Percentiles rank a stretch among this genome's conserved stretches.
phyloP scores from a whole-genome alignment of 2,329 filamentous ascomycete genomes.

The Hypoxylon sp. region DNA sequence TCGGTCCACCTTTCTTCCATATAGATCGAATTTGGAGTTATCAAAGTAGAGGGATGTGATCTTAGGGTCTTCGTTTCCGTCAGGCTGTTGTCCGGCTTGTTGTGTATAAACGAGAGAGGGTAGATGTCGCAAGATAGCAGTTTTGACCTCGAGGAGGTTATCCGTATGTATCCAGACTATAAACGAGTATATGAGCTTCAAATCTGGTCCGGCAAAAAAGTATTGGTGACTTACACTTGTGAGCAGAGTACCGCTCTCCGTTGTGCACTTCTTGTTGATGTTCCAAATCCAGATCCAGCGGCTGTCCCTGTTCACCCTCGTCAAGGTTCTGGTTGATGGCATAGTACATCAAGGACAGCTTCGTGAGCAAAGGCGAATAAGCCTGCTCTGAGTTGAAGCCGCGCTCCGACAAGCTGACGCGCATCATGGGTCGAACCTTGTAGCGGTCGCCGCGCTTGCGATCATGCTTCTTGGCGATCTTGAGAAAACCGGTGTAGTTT shows the following conservation, averaged over 20 bases:
- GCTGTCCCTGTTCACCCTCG: slow-evolving; percentile 55
- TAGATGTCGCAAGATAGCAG: slow-evolving; percentile 87
- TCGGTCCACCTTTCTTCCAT: slow-evolving; percentile 83
- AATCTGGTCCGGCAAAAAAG: slow-evolving; percentile 20
- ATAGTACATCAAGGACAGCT: slow-evolving; percentile 94
- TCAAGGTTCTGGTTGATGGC: slow-evolving; percentile 88
- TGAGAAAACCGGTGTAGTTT: slow-evolving; percentile 97
- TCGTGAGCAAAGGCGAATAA: slow-evolving; percentile 88
- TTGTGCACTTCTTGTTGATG: slow-evolving; percentile 65
- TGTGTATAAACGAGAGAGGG: slow-evolving; percentile 94
- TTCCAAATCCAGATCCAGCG: slow-evolving; percentile 60
- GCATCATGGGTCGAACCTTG: slow-evolving; percentile 88
- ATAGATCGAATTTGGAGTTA: slow-evolving; percentile 84
- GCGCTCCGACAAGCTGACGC: slow-evolving; percentile 85
- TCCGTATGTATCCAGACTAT: slow-evolving; percentile 93
- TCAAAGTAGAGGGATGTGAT: slow-evolving; percentile 98
- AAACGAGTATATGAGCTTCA: slow-evolving; percentile 43
- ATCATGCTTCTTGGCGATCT: slow-evolving; percentile 99
- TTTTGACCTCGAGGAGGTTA: slow-evolving; percentile 97
- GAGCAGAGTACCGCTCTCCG: slow-evolving; percentile 79
- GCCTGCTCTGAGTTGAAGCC: slow-evolving; percentile 93
- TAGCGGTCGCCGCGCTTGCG: slow-evolving; percentile 87
- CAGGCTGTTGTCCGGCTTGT: slow-evolving; percentile 81
- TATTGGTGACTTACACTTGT: slow-evolving; percentile 74
- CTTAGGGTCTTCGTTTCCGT: slow-evolving; percentile 83